Evolutionary conservation across 768 basidiomycete species (phyloP).

Genomic region (Nidularia pulvinata): DNA sequence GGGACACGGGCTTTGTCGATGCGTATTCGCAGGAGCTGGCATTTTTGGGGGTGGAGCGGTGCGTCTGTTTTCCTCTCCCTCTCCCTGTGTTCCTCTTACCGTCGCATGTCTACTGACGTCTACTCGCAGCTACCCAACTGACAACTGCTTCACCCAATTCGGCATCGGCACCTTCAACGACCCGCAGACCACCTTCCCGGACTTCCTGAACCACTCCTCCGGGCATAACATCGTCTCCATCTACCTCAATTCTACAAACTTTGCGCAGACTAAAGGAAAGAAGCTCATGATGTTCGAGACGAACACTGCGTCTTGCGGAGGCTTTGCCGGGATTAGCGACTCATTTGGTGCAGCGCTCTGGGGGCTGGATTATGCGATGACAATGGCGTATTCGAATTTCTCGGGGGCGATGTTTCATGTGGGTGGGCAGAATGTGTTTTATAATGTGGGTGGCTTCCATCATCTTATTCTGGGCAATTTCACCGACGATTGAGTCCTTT

Average conservation of each 20-base stretch:
- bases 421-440: constrained; percentile 64
- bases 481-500: no score
- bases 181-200: constrained; percentile 49
- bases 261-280: constrained; percentile 38
- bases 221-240: constrained; percentile 43
- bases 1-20: constrained; percentile 53
- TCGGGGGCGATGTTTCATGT: constrained; percentile 51
- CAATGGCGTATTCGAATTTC: constrained; percentile 56
- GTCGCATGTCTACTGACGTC: constrained; percentile 15
- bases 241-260: constrained; percentile 50
- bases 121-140: constrained; percentile 46
- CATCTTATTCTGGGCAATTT: no score
- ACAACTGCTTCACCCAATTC: constrained; percentile 61
- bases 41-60: constrained; percentile 62
- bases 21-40: constrained; percentile 35
- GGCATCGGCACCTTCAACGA: constrained; percentile 35
- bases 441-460: constrained; percentile 49
- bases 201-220: constrained; percentile 64
- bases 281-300: constrained; percentile 70
- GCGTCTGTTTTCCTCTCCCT: constrained; percentile 10
- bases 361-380: constrained; percentile 60
- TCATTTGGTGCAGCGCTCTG: constrained; percentile 65
- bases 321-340: constrained; percentile 63
- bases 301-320: constrained; percentile 70
- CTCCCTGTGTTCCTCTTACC: constrained; percentile 19